Conservation (phyloP, 2,329 filamentous ascomycete genomes). For the Nannizzia gypsea region DNA sequence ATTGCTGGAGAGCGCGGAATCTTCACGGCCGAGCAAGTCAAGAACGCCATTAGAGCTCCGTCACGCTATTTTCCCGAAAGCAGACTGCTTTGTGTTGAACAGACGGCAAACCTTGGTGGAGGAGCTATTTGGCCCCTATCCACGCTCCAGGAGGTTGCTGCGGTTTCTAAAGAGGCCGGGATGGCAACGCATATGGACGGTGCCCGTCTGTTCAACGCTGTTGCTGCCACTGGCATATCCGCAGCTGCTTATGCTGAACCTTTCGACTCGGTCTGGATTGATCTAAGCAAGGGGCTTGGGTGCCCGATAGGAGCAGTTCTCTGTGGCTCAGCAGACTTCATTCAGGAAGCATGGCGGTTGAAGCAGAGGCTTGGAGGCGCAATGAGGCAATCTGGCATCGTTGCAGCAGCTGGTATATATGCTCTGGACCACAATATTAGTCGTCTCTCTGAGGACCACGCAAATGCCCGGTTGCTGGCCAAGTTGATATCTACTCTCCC, state of each 20-base stretch:
- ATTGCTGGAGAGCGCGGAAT: neutral
- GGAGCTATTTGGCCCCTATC: conserved; percentile 61
- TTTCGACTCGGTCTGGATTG: conserved; percentile 59
- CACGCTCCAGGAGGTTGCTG: conserved; percentile 53
- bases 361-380: conserved; percentile 4
- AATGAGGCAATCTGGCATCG: conserved; percentile 5
- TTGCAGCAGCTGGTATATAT: conserved; percentile 4
- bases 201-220: conserved; percentile 64
- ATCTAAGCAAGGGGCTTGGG: conserved; percentile 64
- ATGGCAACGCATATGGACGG: conserved; percentile 63
- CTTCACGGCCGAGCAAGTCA: neutral
- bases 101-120: conserved; percentile 67
- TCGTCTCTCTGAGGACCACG: conserved; percentile 1
- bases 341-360: neutral
- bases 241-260: conserved; percentile 51
- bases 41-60: neutral
- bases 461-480: conserved; percentile 1
- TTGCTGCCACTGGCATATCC: conserved; percentile 50
- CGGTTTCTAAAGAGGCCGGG: conserved; percentile 49
- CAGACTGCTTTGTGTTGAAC: conserved; percentile 20
- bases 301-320: conserved; percentile 62
- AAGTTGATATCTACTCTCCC: neutral
- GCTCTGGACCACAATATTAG: conserved; percentile 2
- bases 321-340: conserved; percentile 1
- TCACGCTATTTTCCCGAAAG: conserved; percentile 15